These are phyloP conservation scores for Pseudocercospora ulei DNA, from an alignment of 2,329 filamentous ascomycete species.

Conservation along the genomic window DNA sequence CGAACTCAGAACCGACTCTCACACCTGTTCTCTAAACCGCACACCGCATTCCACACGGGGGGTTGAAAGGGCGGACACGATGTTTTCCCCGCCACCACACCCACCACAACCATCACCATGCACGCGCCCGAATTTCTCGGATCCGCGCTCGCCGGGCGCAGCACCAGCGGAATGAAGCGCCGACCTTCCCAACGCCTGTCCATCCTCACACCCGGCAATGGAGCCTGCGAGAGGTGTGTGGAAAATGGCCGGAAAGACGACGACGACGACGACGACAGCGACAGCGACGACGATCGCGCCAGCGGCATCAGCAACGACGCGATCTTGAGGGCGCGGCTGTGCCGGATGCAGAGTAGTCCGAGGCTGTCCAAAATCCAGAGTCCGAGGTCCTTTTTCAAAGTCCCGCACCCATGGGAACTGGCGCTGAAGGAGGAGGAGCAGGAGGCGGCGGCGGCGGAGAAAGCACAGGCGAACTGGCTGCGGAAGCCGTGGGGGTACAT, in stretches of 20 bases:
- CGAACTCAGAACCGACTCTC: too few species aligned
- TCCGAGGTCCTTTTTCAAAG: conserved; percentile 6
- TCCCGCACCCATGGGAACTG: neutral
- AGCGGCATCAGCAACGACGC: conserved; percentile 6
- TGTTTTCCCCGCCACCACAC: too few species aligned
- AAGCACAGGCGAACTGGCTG: neutral
- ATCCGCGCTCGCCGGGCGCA: too few species aligned
- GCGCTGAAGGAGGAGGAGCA: neutral
- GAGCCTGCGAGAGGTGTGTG: conserved; percentile 1
- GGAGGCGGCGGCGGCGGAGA: neutral
- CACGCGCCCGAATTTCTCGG: too few species aligned
- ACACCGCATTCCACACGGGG: too few species aligned
- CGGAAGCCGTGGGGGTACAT: neutral
- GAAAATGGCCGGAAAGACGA: conserved; percentile 3
- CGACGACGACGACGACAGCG: conserved; percentile 2
- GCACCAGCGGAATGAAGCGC: conserved; percentile 1
- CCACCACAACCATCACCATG: too few species aligned
- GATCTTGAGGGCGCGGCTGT: conserved; percentile 1
- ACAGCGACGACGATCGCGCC: conserved; percentile 4
- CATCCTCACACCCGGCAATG: conserved; percentile 3
- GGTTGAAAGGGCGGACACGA: too few species aligned
- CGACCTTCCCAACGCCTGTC: conserved; percentile 1
- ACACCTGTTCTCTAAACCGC: too few species aligned
- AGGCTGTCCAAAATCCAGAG: conserved; percentile 5
- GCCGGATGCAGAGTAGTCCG: conserved; percentile 2